These are phyloP conservation scores for Lasiodiplodia sp. DNA, from an alignment of 2,329 filamentous ascomycete genomes.

Conservation along the genomic window DNA sequence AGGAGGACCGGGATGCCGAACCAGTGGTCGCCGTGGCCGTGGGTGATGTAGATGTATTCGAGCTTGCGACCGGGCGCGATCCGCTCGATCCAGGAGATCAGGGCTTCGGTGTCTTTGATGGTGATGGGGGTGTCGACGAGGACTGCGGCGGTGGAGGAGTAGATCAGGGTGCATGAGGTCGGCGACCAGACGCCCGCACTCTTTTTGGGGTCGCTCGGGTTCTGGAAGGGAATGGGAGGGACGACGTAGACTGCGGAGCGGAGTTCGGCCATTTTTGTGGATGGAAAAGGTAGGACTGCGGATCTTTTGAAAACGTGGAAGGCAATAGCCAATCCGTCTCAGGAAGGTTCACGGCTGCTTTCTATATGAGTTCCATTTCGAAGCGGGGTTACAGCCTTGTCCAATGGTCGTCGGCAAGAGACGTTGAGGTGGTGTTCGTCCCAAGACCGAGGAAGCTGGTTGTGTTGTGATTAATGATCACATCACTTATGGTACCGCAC, in stretches of 20 bases:
- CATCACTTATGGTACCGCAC: no score
- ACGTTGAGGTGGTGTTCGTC: no score
- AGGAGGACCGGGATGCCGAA: conserved; percentile 43
- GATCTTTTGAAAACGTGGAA: neutral
- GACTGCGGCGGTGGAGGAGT: conserved; percentile 42
- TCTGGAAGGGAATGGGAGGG: conserved; percentile 14
- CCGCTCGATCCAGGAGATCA: conserved; percentile 47
- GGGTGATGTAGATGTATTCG: conserved; percentile 50
- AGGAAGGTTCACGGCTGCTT: neutral
- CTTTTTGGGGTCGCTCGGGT: neutral
- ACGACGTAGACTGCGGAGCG: conserved; percentile 22
- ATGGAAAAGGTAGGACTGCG: rapidly evolving
- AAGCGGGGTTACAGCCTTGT: no score
- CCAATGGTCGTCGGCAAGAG: no score
- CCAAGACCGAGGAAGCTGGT: no score
- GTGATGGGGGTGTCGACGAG: conserved; percentile 49
- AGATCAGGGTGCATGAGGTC: conserved; percentile 40
- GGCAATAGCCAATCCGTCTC: neutral
- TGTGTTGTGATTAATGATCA: no score
- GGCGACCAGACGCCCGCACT: conserved; percentile 28
- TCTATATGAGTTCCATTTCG: no score
- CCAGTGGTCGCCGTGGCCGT: conserved; percentile 54
- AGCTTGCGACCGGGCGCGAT: conserved; percentile 39
- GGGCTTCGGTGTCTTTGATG: conserved; percentile 39
- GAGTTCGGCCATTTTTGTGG: conserved; percentile 1